Conservation (phyloP, 176 grass and related monocot genomes). For the Ensete ventricosum region DNA sequence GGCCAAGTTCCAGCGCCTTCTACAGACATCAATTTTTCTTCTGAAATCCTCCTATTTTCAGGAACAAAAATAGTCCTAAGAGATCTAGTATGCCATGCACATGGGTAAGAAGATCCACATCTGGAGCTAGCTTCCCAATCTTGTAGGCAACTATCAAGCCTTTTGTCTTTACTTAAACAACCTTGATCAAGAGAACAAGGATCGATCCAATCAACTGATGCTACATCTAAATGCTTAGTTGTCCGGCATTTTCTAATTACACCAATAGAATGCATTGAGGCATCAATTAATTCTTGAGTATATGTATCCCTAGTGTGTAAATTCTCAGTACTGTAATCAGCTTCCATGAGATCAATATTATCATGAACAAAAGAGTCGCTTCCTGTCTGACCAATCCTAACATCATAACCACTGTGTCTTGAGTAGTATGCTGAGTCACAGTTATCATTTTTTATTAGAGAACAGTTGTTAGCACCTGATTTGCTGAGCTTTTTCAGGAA, state of each 20-base stretch:
- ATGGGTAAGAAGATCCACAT: slow-evolving; percentile 28
- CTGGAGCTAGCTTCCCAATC: slow-evolving; percentile 18
- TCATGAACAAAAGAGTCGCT: slow-evolving; percentile 30
- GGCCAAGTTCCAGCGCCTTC: slow-evolving; percentile 21
- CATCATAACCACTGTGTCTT: slow-evolving; percentile 25
- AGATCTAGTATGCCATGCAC: slow-evolving; percentile 6
- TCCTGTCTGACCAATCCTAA: slow-evolving; percentile 32
- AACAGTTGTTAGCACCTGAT: slow-evolving; percentile 24
- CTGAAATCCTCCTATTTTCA: neutral
- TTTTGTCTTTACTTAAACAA: slow-evolving; percentile 23
- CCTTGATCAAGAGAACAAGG: slow-evolving; percentile 23
- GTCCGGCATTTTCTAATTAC: slow-evolving; percentile 31
- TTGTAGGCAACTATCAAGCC: slow-evolving; percentile 19
- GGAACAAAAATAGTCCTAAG: slow-evolving; percentile 12
- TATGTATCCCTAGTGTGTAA: slow-evolving; percentile 26
- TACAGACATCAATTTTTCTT: slow-evolving; percentile 19
- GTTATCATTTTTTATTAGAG: slow-evolving; percentile 35
- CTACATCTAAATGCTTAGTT: slow-evolving; percentile 16
- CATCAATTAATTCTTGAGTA: slow-evolving; percentile 31
- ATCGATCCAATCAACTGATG: slow-evolving; percentile 3
- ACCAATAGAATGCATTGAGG: slow-evolving; percentile 19
- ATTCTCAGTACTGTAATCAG: slow-evolving; percentile 27
- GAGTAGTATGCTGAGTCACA: slow-evolving; percentile 18
- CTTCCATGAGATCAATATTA: slow-evolving; percentile 2
- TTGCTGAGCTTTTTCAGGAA: slow-evolving; percentile 27